phyloP scores from a whole-genome alignment of 169 alveolate species.

The Plasmodium yoelii region DNA sequence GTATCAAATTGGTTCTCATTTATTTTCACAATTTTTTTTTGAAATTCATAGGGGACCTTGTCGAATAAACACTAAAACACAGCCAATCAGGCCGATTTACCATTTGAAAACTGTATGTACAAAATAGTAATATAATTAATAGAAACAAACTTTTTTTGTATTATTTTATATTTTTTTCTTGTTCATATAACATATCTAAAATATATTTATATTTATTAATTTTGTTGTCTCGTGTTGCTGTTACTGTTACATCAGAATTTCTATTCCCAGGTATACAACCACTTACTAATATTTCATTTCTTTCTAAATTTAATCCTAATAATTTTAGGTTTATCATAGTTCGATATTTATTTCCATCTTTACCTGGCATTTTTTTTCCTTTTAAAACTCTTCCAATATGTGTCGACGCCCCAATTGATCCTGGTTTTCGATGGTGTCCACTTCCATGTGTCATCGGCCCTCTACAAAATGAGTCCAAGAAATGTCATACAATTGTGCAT shows the following conservation, averaged over 20 bases:
- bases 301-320: conserved; percentile 92
- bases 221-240: conserved; percentile 78
- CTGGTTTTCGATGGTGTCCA: conserved; percentile 93
- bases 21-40: too few relatives aligned
- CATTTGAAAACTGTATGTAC: too few relatives aligned
- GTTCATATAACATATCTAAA: conserved; percentile 66
- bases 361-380: conserved; percentile 96
- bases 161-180: conserved; percentile 67
- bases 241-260: conserved; percentile 89
- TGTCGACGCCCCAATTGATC: conserved; percentile 94
- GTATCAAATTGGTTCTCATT: too few relatives aligned
- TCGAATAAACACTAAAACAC: too few relatives aligned
- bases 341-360: conserved; percentile 88
- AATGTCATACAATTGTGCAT: too few relatives aligned
- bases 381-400: conserved; percentile 95
- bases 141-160: neutral
- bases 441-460: conserved; percentile 96
- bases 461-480: conserved; percentile 55
- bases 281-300: conserved; percentile 89
- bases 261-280: conserved; percentile 95
- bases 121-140: too few relatives aligned
- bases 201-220: conserved; percentile 70
- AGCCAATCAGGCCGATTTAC: too few relatives aligned
- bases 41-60: too few relatives aligned
- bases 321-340: conserved; percentile 88